Evolutionary conservation across 257 asterid genomes (phyloP), one percentile per base, ranked within the genome.

Genomic region (Penstemon barbatus): DNA sequence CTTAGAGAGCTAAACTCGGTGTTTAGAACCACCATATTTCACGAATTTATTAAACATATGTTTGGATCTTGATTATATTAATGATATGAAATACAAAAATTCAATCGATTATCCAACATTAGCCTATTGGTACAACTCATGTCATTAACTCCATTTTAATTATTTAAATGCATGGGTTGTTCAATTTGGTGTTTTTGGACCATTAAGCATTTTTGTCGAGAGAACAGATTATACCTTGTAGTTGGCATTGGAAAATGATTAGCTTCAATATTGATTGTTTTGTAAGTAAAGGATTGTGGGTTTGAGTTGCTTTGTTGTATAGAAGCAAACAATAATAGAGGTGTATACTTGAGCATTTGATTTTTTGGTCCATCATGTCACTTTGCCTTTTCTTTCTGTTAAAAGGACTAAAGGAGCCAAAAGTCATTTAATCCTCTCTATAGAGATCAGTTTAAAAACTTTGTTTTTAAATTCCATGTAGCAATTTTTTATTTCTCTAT

Each of bases 381-480:
- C 40, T 41, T 39, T n/a, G 18, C 36, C n/a, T 43, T 4, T 11
- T 4, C 2, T 38, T 4, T 59, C 8, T 43, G 38, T 12, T 15
- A 58, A 10, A 11, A 57, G 48, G 48, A 38, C 33, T 25, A 9
- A 61, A 51, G 75, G 66, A 62, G 43, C 44, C 7, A 7, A 40
- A 11, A 61, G 43, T 66, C 18, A 51, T 54, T 54, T 13, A 54
- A 55, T 37, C 38, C 18, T 58, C 7, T 55, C 18, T 41, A 4
- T 52, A 52, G 55, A 15, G 38, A 18, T 65, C 51, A 13, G 39
- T 25, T 25, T 13, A n/a, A 49, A 3, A 49, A 6, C 60, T 51
- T 7, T 11, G 36, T 65, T 55, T 19, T 55, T 0, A 55, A 25
- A 25, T 25, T 25, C 15, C 11, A 49, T 49, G 54, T 6, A 1